These are phyloP conservation scores for Cocos nucifera DNA, from an alignment of 176 grass and related monocot genomes.

Conservation along the genomic window DNA sequence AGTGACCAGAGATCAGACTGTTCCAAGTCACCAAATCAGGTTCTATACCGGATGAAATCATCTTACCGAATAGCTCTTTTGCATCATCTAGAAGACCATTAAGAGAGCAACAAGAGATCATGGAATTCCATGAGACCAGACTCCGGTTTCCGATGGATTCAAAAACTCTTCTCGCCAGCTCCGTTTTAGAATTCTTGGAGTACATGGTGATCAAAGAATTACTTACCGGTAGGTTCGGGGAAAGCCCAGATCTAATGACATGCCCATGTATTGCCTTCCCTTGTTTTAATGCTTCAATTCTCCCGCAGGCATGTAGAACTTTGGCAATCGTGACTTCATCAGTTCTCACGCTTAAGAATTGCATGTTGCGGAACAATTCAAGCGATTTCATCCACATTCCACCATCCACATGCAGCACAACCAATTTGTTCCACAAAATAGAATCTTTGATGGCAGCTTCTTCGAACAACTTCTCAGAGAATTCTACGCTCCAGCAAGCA, in stretches of 20 bases:
- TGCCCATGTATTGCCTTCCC: slow-evolving; percentile 49
- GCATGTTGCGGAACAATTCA: slow-evolving; percentile 53
- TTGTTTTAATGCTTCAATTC: slow-evolving; percentile 25
- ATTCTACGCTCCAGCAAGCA: slow-evolving; percentile 27
- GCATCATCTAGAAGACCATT: slow-evolving; percentile 65
- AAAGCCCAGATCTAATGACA: slow-evolving; percentile 29
- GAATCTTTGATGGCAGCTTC: slow-evolving; percentile 26
- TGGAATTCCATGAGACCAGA: slow-evolving; percentile 66
- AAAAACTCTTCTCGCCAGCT: slow-evolving; percentile 43
- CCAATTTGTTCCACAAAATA: slow-evolving; percentile 75
- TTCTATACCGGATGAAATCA: slow-evolving; percentile 33
- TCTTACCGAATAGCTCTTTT: slow-evolving; percentile 38
- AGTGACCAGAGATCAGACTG: slow-evolving; percentile 61
- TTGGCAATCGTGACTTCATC: slow-evolving; percentile 61
- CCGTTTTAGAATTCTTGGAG: slow-evolving; percentile 52
- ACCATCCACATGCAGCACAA: slow-evolving; percentile 46
- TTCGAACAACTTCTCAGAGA: slow-evolving; percentile 30
- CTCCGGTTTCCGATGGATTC: slow-evolving; percentile 14
- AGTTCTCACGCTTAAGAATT: slow-evolving; percentile 30
- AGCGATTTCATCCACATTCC: slow-evolving; percentile 36
- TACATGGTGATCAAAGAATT: slow-evolving; percentile 87
- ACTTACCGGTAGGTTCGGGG: slow-evolving; percentile 32
- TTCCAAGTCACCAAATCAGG: slow-evolving; percentile 67
- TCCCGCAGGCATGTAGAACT: slow-evolving; percentile 64
- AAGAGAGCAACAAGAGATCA: slow-evolving; percentile 61